phyloP scores from a whole-genome alignment of 83 land plant species.

The Thuja plicata region DNA sequence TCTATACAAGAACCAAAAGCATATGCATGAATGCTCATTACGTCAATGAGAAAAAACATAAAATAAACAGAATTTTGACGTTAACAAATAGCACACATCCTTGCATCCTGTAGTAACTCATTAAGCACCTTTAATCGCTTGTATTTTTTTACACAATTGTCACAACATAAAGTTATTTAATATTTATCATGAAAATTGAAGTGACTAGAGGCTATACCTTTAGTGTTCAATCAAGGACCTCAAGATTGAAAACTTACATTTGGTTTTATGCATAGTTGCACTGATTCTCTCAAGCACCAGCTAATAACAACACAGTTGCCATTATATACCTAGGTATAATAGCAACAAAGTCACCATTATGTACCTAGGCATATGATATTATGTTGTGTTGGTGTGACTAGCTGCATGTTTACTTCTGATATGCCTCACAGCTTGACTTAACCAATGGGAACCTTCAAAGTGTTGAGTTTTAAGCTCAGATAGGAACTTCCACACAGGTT shows the following conservation, averaged over 20 bases:
- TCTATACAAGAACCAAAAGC: constrained; percentile 5
- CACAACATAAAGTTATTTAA: background rate
- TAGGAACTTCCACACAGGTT: too few species aligned
- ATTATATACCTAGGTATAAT: too few species aligned
- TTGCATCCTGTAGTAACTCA: background rate
- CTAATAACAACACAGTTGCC: background rate
- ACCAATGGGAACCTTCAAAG: too few species aligned
- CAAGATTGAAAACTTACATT: background rate
- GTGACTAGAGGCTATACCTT: background rate
- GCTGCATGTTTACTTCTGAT: too few species aligned
- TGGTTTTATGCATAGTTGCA: background rate
- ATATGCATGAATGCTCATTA: background rate
- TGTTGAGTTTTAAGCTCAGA: too few species aligned
- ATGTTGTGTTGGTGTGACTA: too few species aligned
- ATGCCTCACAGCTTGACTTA: too few species aligned
- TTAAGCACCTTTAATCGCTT: background rate
- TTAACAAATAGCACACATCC: background rate
- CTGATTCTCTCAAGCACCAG: background rate
- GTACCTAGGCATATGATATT: too few species aligned
- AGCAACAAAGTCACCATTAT: background rate
- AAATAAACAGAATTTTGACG: background rate
- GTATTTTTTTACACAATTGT: background rate
- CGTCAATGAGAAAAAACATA: background rate
- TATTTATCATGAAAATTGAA: background rate
- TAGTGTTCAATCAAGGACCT: background rate